Evolutionary conservation across 202 grass and related monocot species (phyloP), one percentile per base, ranked within the genome.

Genomic region (Sporobolus alterniflorus): DNA sequence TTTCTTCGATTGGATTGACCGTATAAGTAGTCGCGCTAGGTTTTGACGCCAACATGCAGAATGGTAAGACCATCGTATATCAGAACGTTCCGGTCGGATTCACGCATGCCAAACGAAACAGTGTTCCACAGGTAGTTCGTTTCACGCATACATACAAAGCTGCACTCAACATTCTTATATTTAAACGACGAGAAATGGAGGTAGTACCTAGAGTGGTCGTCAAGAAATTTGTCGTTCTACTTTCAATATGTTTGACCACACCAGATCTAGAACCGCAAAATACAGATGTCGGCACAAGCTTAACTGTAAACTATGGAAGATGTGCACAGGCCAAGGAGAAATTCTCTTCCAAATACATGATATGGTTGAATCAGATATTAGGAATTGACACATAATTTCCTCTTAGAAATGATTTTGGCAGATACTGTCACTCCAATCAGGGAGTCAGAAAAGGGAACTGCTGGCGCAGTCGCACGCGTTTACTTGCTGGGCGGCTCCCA

Each of bases 191-290:
- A 2, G 43, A 22, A 29, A 78, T 14, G 0, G 11, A 22, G 24
- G 42, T 64, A 30, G 42, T 64, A 30, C 32, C 16, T 30, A 24
- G 12, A 33, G 40, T 42, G 52, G 0, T 47, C 12, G 28, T 29
- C 64, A 2, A 49, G 39, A 72, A 78, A 78, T 31, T 11, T 52
- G n/a, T 29, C 64, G 21, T 47, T 61, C 22, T 31, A 66, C 28
- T 20, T 14, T 28, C 72, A 26, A 39, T 39, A 39, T 44, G 40
- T 72, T 78, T 69, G 79, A 88, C 86, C 74, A 15, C 33, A 73
- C 56, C 6, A 8, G 10, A 31, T 18, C 7, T 15, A 66, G 59
- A 74, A 59, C 66, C 24, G 25, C 11, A 39, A 40, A 36, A 14
- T 66, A 66, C 20, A n/a, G 59, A 86, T 29, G 31, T 36, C 25